Conservation (phyloP, 1,284 basidiomycete genomes). For the Cutaneotrichosporon sp. region DNA sequence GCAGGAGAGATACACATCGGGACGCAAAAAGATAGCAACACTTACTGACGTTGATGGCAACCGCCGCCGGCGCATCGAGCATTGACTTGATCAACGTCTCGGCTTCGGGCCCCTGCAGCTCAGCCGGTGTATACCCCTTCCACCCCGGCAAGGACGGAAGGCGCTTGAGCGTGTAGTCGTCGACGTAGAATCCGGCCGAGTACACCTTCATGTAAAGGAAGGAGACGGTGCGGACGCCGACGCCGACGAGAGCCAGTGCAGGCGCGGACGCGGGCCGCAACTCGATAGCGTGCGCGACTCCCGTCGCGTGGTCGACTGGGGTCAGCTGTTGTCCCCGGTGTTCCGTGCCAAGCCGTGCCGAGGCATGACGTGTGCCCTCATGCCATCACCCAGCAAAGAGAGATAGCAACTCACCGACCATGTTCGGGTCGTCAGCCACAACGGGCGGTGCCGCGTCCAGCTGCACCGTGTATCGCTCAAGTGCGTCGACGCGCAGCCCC, state of each 20-base stretch:
- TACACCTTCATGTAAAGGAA: slow-evolving; percentile 59
- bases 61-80: slow-evolving; percentile 30
- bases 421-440: background rate
- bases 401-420: background rate
- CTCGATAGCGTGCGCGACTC: slow-evolving; percentile 43
- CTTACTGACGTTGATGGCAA: slow-evolving; percentile 52
- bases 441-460: slow-evolving; percentile 13
- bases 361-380: background rate
- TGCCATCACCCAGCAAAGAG: no score
- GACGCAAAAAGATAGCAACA: background rate
- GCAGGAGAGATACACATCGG: background rate
- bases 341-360: no score
- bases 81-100: slow-evolving; percentile 14
- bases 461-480: slow-evolving; percentile 7
- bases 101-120: slow-evolving; percentile 4
- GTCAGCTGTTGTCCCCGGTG: background rate
- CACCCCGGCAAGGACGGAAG: slow-evolving; percentile 14
- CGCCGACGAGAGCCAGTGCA: slow-evolving; percentile 54
- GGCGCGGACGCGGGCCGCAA: slow-evolving; percentile 35
- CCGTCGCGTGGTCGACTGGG: slow-evolving; percentile 48
- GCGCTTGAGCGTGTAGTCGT: slow-evolving; percentile 35
- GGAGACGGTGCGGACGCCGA: slow-evolving; percentile 59
- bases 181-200: slow-evolving; percentile 57
- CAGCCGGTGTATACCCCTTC: background rate
- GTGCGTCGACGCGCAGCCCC: background rate